Evolutionary conservation across 2,329 filamentous ascomycete genomes (phyloP).

Genomic region (Trichoderma semiorbis): DNA sequence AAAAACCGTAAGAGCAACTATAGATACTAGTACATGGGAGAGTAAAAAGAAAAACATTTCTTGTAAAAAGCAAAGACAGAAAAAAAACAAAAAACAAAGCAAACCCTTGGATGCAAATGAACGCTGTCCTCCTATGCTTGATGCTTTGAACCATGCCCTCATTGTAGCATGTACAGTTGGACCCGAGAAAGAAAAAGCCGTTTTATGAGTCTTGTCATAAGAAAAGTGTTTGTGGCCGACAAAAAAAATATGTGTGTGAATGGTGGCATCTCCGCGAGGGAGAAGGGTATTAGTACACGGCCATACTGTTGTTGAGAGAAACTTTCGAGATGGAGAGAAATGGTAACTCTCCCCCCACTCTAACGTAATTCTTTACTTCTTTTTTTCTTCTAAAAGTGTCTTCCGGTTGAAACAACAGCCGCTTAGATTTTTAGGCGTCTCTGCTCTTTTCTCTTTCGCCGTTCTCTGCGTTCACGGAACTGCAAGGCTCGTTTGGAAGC

Average conservation of each 20-base stretch:
- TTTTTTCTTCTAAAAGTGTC: neutral
- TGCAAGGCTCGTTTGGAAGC: conserved; percentile 36
- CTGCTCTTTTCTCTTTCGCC: conserved; percentile 38
- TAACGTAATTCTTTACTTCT: neutral
- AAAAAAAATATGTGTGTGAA: neutral
- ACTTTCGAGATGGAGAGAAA: neutral
- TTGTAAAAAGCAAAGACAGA: neutral
- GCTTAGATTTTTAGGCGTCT: conserved; percentile 35
- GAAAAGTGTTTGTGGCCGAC: neutral
- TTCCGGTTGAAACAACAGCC: neutral
- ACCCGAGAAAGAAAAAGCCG: neutral
- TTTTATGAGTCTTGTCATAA: neutral
- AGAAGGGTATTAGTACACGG: neutral
- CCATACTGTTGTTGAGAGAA: neutral
- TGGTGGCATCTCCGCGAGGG: neutral
- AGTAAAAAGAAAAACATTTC: neutral
- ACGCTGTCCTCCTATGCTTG: conserved; percentile 9
- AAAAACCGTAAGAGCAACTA: neutral
- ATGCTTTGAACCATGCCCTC: neutral
- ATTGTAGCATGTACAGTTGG: neutral
- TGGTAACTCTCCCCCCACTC: neutral
- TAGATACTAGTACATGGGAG: conserved; percentile 1
- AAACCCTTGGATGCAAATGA: conserved; percentile 1
- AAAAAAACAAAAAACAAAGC: neutral
- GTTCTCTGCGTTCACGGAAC: conserved; percentile 36